phyloP scores from a whole-genome alignment of 192 early-diverging fungal genomes.

The Umbelopsis ramanniana region DNA sequence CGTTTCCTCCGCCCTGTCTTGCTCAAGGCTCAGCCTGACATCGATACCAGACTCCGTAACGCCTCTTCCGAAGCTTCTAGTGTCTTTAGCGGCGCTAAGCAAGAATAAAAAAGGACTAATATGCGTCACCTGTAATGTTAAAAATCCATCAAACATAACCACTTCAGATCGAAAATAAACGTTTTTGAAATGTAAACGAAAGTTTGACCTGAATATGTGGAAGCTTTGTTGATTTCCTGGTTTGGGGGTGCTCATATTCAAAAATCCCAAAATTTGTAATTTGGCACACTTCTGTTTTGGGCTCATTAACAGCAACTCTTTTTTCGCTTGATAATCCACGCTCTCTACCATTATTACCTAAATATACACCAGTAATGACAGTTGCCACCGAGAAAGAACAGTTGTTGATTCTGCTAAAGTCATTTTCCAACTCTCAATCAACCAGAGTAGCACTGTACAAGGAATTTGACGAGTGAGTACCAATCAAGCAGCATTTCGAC shows the following conservation, averaged over 20 bases:
- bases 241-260: too few species aligned
- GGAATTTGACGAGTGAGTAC: conserved; percentile 38
- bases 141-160: too few species aligned
- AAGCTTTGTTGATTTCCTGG: too few species aligned
- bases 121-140: not conserved
- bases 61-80: conserved; percentile 41
- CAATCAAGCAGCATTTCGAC: not conserved
- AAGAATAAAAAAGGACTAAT: not conserved
- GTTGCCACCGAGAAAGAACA: not conserved
- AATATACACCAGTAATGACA: not conserved
- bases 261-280: too few species aligned
- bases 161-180: too few species aligned
- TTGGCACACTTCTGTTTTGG: too few species aligned
- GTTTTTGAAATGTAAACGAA: too few species aligned
- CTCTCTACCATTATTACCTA: too few species aligned
- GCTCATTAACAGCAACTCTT: too few species aligned
- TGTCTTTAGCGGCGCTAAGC: conserved; percentile 1
- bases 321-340: too few species aligned
- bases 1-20: conserved; percentile 79
- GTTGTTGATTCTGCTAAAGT: conserved; percentile 15
- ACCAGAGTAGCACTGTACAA: conserved; percentile 35
- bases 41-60: conserved; percentile 49
- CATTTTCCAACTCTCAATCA: conserved; percentile 29
- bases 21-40: conserved; percentile 48
- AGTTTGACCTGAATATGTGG: too few species aligned